Evolutionary conservation across 2,329 filamentous ascomycete species (phyloP).

Genomic region (Colletotrichum eleusines): DNA sequence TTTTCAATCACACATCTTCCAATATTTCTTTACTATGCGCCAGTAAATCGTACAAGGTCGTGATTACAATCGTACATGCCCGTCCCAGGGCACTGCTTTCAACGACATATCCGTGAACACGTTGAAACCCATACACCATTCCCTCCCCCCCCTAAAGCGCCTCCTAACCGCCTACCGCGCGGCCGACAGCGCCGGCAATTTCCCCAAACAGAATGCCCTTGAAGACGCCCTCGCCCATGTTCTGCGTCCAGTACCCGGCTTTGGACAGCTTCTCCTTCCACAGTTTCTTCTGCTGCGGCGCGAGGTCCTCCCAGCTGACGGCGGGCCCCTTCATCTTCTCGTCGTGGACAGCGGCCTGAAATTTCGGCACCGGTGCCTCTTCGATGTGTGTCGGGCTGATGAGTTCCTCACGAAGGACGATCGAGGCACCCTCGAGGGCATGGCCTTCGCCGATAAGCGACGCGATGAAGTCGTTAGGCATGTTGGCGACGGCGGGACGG

Average conservation of each 20-base stretch:
- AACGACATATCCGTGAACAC: conserved; percentile 32
- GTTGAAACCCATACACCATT: neutral
- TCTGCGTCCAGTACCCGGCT: conserved; percentile 83
- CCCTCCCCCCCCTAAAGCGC: neutral
- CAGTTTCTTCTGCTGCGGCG: conserved; percentile 68
- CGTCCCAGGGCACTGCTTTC: neutral
- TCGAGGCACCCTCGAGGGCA: conserved; percentile 51
- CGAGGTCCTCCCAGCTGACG: conserved; percentile 79
- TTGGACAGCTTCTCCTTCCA: conserved; percentile 79
- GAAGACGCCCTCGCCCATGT: conserved; percentile 81
- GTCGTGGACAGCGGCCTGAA: conserved; percentile 61
- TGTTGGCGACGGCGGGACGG: conserved; percentile 25
- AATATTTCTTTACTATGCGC: neutral
- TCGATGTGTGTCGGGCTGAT: conserved; percentile 41
- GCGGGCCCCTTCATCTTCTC: conserved; percentile 63
- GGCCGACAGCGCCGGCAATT: conserved; percentile 72
- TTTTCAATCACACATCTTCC: neutral
- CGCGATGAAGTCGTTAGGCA: conserved; percentile 50
- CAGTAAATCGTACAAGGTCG: conserved; percentile 29
- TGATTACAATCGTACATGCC: conserved; percentile 31
- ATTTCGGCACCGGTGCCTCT: conserved; percentile 43
- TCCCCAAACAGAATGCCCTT: conserved; percentile 83
- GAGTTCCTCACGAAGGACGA: conserved; percentile 54
- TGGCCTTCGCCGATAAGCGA: conserved; percentile 53
- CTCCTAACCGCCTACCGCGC: conserved; percentile 52